These are phyloP conservation scores for Curvularia sp. DNA, from an alignment of 2,329 filamentous ascomycete species.

Conservation along the genomic window DNA sequence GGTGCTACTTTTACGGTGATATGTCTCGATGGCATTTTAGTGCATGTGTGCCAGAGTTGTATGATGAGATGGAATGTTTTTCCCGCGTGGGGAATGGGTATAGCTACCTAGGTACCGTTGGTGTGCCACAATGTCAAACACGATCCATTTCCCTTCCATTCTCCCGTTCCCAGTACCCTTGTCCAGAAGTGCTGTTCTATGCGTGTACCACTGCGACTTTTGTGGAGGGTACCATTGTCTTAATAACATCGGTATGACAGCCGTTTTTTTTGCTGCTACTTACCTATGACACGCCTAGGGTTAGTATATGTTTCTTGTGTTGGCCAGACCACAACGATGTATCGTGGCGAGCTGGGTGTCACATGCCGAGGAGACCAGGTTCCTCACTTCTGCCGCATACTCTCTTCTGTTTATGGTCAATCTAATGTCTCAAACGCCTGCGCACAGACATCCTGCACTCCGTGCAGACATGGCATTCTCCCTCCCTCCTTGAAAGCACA, in stretches of 20 bases:
- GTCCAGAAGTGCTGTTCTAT: slow-evolving; percentile 18
- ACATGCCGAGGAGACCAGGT: slow-evolving; percentile 2
- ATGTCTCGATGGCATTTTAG: background rate
- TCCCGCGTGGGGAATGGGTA: slow-evolving; percentile 32
- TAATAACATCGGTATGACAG: slow-evolving; percentile 35
- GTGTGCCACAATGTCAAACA: slow-evolving; percentile 20
- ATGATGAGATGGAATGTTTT: background rate
- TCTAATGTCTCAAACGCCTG: background rate
- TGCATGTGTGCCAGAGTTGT: background rate
- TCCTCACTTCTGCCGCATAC: background rate
- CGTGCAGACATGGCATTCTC: background rate
- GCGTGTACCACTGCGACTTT: slow-evolving; percentile 29
- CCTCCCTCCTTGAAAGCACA: background rate
- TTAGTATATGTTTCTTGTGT: slow-evolving; percentile 25
- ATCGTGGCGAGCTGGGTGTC: slow-evolving; percentile 21
- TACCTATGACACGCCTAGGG: slow-evolving; percentile 11
- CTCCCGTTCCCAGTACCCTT: slow-evolving; percentile 27
- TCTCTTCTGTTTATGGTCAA: background rate
- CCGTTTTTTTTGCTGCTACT: slow-evolving; percentile 32
- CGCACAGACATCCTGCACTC: background rate
- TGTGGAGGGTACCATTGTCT: slow-evolving; percentile 16
- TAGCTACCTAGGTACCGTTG: slow-evolving; percentile 15
- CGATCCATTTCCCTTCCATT: slow-evolving; percentile 26
- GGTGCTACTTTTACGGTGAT: background rate
- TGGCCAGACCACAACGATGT: slow-evolving; percentile 20